Base-by-base conservation (phyloP, 345 rosid genomes). In the Sapria himalayana region DNA sequence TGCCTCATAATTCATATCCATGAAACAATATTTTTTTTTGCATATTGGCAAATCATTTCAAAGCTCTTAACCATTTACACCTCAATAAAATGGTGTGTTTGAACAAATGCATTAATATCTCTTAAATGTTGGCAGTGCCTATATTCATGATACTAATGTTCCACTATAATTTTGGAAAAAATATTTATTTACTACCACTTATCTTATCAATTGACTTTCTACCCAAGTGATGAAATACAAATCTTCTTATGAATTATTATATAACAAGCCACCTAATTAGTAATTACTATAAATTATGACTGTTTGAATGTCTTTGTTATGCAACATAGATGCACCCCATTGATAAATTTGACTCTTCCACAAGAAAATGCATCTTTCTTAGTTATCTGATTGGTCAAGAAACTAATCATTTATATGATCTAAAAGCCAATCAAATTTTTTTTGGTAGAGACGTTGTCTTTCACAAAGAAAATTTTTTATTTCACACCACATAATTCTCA, bases 261-360 rank as follows among this genome's bases (percentile, higher is more conserved):
- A n/a, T n/a, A n/a, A n/a, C n/a, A n/a, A n/a, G n/a, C n/a, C n/a
- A n/a, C n/a, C n/a, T n/a, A n/a, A n/a, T n/a, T n/a, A n/a, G n/a
- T n/a, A n/a, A n/a, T n/a, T n/a, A n/a, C n/a, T 15, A 5, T 33
- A 4, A 33, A 9, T 33, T 4, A 33, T 4, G 36, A 12, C 4
- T 4, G n/a, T 33, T 33, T 33, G 36, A 15, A 4, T 33, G 36
- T 33, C 36, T 33, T 33, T 33, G 36, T 33, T 33, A 33, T 33
- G 36, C n/a, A 4, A 33, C 36, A 4, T 4, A 33, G 10, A 4
- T 33, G 3, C 7, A 33, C 4, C 36, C 36, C 14, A 12, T 15
- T 12, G 4, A 12, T 12, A 12, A 33, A 4, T 33, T 12, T 27
- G 31, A 27, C 11, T 5, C 31, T 27, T 11, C 5, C 11, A 9